A percentile compares a stretch with the other conserved stretches of the same genome.
These are phyloP conservation scores for Penicillium carneum DNA, from an alignment of 2,329 filamentous ascomycete genomes.

Conservation along the genomic window DNA sequence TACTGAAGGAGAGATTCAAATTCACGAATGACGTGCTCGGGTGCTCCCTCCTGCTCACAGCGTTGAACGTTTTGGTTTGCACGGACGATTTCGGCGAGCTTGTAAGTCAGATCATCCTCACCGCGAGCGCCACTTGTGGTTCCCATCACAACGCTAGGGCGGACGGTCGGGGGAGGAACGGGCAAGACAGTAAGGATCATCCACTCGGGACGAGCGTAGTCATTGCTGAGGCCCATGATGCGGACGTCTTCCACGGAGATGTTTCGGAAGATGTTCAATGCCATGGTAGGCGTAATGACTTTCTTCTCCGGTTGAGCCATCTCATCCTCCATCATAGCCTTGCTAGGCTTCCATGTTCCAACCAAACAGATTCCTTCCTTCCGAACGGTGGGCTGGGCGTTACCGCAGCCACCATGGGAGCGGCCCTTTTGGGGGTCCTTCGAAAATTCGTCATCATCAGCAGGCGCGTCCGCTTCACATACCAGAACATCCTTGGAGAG, in stretches of 20 bases:
- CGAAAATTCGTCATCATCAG: conserved; percentile 73
- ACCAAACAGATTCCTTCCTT: conserved; percentile 85
- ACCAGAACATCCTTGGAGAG: conserved; percentile 86
- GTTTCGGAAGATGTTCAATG: conserved; percentile 82
- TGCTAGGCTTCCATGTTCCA: conserved; percentile 73
- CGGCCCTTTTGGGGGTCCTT: conserved; percentile 66
- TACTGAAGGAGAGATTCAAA: conserved; percentile 94
- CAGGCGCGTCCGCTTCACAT: conserved; percentile 79
- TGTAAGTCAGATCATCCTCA: conserved; percentile 99
- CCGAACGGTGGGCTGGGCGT: conserved; percentile 84
- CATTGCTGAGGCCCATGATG: conserved; percentile 88
- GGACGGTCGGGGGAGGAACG: conserved; percentile 92
- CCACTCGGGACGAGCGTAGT: conserved; percentile 97
- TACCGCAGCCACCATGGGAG: conserved; percentile 90
- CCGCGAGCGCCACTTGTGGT: conserved; percentile 90
- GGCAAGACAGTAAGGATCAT: conserved; percentile 95
- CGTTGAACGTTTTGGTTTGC: conserved; percentile 94
- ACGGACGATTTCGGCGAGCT: conserved; percentile 96
- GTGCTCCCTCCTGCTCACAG: conserved; percentile 88
- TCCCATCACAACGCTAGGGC: conserved; percentile 96
- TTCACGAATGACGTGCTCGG: conserved; percentile 86
- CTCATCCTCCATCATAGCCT: conserved; percentile 73
- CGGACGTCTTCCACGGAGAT: conserved; percentile 82
- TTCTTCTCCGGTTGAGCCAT: conserved; percentile 78
- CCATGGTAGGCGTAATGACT: conserved; percentile 81